Conservation (phyloP, 768 basidiomycete species). For the Auricularia auricula-judae region DNA sequence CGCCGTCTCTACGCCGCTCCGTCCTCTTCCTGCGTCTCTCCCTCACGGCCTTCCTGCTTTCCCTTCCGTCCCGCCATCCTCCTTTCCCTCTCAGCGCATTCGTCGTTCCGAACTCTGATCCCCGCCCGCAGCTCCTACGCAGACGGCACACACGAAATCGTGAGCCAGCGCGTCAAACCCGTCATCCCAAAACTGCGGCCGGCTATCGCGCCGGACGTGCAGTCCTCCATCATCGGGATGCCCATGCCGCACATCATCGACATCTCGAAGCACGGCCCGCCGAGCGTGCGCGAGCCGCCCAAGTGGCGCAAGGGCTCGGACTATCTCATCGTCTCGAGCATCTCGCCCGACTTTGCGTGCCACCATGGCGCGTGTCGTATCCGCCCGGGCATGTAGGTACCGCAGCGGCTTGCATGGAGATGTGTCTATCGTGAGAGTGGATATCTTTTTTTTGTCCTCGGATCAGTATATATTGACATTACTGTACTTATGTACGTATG, state of each 20-base stretch:
- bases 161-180: not conserved
- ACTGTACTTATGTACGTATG: no score
- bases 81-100: no score
- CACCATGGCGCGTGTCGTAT: not conserved
- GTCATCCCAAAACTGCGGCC: not conserved
- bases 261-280: not conserved
- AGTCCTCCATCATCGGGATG: not conserved
- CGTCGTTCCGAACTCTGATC: not conserved
- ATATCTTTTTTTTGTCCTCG: no score
- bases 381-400: not conserved
- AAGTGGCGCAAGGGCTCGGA: not conserved
- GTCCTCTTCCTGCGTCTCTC: no score
- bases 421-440: no score
- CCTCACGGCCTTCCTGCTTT: no score
- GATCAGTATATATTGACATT: no score
- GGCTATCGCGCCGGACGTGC: not conserved
- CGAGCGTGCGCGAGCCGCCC: not conserved
- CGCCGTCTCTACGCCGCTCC: not conserved
- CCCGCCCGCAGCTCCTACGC: not conserved
- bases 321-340: not conserved
- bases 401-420: no score
- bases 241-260: not conserved
- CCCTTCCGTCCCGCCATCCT: no score
- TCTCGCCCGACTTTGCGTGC: not conserved
- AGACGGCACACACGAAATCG: not conserved